Percentiles rank a stretch among this genome's conserved stretches.
Conservation (phyloP, 805 yeast species). For the Myxozyma kluyveri region DNA sequence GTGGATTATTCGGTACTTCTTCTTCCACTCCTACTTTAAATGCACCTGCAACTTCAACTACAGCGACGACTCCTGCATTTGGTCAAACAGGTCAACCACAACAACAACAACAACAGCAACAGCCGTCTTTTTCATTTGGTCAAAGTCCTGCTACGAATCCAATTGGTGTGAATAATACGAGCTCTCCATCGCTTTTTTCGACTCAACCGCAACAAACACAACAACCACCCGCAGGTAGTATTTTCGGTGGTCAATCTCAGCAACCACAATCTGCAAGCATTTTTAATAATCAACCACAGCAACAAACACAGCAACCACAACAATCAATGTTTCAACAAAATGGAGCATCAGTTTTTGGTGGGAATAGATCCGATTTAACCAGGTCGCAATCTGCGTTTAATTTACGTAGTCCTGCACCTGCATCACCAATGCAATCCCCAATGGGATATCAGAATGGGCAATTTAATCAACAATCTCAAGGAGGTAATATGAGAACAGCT, state of each 20-base stretch:
- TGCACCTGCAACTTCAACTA: not conserved
- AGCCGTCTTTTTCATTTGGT: not conserved
- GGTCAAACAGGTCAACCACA: no score
- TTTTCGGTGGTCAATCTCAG: not conserved
- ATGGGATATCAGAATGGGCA: constrained; percentile 22
- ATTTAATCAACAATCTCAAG: constrained; percentile 24
- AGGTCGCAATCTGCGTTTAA: constrained; percentile 25
- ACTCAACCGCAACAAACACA: not conserved
- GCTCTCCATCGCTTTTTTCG: not conserved
- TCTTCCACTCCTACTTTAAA: not conserved
- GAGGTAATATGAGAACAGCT: constrained; percentile 15
- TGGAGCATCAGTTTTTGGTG: constrained; percentile 2
- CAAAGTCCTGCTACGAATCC: not conserved
- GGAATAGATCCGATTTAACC: constrained; percentile 2
- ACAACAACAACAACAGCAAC: not conserved
- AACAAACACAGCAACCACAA: constrained; percentile 14
- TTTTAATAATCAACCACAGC: constrained; percentile 4
- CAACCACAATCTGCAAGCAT: not conserved
- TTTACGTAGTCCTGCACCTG: constrained; percentile 20
- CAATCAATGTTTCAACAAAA: not conserved
- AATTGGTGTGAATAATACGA: not conserved
- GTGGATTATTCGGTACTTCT: no score
- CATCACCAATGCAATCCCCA: constrained; percentile 28
- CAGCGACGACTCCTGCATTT: no score
- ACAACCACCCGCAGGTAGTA: not conserved